Evolutionary conservation across 2,329 filamentous ascomycete genomes (phyloP).

Genomic region (Oidium heveae): DNA sequence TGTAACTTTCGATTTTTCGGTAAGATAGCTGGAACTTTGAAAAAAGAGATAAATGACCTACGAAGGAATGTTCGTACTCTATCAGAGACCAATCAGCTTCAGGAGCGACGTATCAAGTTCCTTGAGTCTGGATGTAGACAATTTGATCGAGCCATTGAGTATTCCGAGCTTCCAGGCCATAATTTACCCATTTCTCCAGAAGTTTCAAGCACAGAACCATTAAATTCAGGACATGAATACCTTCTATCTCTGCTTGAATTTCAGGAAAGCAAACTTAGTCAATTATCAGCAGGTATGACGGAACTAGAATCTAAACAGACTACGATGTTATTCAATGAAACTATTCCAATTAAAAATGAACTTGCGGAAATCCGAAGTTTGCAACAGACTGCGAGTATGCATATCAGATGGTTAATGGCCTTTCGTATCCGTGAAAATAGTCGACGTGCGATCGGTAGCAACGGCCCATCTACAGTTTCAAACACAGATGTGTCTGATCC

Average conservation of each 20-base stretch:
- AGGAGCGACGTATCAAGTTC: slow-evolving; percentile 19
- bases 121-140: slow-evolving; percentile 15
- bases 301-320: slow-evolving; percentile 34
- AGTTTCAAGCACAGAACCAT: slow-evolving; percentile 5
- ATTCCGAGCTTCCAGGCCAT: slow-evolving; percentile 9
- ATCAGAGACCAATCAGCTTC: slow-evolving; percentile 16
- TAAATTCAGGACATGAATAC: slow-evolving; percentile 19
- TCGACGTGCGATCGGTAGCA: slow-evolving; percentile 4
- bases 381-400: slow-evolving; percentile 14
- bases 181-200: slow-evolving; percentile 8
- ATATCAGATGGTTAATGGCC: slow-evolving; percentile 15
- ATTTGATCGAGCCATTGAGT: slow-evolving; percentile 8
- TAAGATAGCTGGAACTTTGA: slow-evolving; percentile 21
- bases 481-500: slow-evolving; percentile 1
- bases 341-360: slow-evolving; percentile 34
- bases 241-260: slow-evolving; percentile 22
- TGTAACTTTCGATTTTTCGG: slow-evolving; percentile 29
- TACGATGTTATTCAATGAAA: slow-evolving; percentile 35
- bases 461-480: slow-evolving; percentile 3
- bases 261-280: slow-evolving; percentile 30
- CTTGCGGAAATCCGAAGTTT: slow-evolving; percentile 23
- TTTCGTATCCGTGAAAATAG: slow-evolving; percentile 13
- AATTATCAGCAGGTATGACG: slow-evolving; percentile 28
- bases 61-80: slow-evolving; percentile 22
- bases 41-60: slow-evolving; percentile 17